phyloP scores from a whole-genome alignment of 306 rosid species.

The Lablab purpureus region DNA sequence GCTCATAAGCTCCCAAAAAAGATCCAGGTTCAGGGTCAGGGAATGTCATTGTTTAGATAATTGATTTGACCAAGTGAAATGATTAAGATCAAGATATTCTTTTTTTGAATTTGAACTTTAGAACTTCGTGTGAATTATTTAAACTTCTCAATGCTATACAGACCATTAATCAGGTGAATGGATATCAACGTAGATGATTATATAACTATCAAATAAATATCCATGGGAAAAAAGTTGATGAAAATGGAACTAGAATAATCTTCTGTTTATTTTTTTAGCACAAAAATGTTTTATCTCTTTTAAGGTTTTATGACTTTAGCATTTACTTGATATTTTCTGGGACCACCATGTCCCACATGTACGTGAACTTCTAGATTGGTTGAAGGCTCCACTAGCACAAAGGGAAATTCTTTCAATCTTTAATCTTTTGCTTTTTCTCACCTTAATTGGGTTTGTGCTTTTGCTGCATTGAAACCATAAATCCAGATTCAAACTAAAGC shows the following conservation, averaged over 20 bases:
- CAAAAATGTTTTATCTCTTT: constrained; percentile 27
- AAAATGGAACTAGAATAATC: constrained; percentile 16
- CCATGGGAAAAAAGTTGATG: constrained; percentile 28
- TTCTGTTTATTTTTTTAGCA: constrained; percentile 13
- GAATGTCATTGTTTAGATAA: constrained; percentile 15
- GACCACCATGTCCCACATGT: constrained; percentile 48
- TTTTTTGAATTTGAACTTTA: neutral
- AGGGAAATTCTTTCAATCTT: constrained; percentile 61
- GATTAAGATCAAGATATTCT: neutral
- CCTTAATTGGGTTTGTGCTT: constrained; percentile 48
- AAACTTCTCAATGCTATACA: neutral
- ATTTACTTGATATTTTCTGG: constrained; percentile 43
- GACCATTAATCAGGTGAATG: neutral
- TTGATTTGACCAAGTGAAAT: constrained; percentile 24
- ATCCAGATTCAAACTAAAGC: constrained; percentile 49
- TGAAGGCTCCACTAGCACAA: constrained; percentile 69
- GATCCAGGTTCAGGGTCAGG: too few relatives aligned
- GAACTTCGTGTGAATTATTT: neutral
- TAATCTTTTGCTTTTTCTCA: constrained; percentile 47
- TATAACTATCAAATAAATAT: constrained; percentile 36
- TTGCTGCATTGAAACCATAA: constrained; percentile 73
- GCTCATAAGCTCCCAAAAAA: neutral
- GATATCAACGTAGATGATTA: constrained; percentile 27
- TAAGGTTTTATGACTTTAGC: constrained; percentile 36
- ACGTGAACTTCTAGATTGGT: constrained; percentile 60